Percentiles rank a stretch among this genome's conserved stretches.
Evolutionary conservation across 257 asterid genomes (phyloP).

Genomic region (Solanum phureja): DNA sequence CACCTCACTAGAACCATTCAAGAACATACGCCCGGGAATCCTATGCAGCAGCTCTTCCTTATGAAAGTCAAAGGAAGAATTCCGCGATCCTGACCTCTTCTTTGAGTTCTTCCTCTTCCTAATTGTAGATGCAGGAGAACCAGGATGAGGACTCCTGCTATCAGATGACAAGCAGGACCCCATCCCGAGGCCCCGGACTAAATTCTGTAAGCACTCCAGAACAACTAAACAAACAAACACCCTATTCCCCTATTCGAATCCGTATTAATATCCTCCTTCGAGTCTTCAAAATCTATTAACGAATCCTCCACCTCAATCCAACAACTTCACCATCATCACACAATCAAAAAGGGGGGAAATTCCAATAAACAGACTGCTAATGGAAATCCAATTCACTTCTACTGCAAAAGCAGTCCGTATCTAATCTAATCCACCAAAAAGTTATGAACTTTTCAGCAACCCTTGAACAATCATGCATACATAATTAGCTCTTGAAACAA

Average conservation of each 20-base stretch:
- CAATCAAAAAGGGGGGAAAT: neutral
- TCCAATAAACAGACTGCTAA: neutral
- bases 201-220: conserved; percentile 72
- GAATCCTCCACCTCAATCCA: conserved; percentile 7
- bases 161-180: conserved; percentile 75
- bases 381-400: neutral
- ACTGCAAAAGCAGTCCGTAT: neutral
- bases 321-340: neutral
- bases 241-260: conserved; percentile 32
- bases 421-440: neutral
- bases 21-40: conserved; percentile 56
- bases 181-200: conserved; percentile 79
- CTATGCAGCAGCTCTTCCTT: conserved; percentile 52
- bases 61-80: conserved; percentile 45
- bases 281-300: neutral
- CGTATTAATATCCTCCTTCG: conserved; percentile 11
- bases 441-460: neutral
- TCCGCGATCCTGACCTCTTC: conserved; percentile 41
- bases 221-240: conserved; percentile 37
- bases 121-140: conserved; percentile 33
- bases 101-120: conserved; percentile 35
- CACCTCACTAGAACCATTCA: conserved; percentile 54
- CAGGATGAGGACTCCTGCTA: conserved; percentile 56
- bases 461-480: neutral
- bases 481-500: neutral